These are phyloP conservation scores for Ramichloridium luteum DNA, from an alignment of 2,329 filamentous ascomycete species.

Conservation along the genomic window DNA sequence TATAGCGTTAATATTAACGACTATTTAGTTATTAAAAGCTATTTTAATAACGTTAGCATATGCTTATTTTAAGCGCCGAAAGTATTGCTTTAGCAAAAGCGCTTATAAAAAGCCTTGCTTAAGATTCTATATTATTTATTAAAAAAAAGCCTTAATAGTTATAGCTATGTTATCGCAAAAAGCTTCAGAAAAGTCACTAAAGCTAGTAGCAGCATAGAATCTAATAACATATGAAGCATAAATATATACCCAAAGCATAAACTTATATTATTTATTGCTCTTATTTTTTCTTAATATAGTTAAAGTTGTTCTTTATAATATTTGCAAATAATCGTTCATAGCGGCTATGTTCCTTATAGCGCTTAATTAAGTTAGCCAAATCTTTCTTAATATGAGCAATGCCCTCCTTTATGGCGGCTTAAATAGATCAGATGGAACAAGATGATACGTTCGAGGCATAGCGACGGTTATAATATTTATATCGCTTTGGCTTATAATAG, in stretches of 20 bases:
- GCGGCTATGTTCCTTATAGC: neutral
- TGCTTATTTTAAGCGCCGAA: neutral
- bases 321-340: constrained; percentile 1
- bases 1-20: too few species aligned
- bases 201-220: neutral
- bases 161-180: neutral
- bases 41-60: too few species aligned
- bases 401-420: neutral
- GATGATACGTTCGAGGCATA: too few species aligned
- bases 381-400: neutral
- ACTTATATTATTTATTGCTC: too few species aligned
- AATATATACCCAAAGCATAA: too few species aligned
- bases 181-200: neutral
- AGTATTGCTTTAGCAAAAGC: neutral
- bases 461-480: too few species aligned
- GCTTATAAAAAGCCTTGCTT: neutral
- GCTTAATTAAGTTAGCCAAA: neutral
- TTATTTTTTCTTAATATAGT: constrained; percentile 1
- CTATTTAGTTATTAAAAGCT: too few species aligned
- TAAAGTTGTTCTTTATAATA: too few species aligned
- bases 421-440: too few species aligned
- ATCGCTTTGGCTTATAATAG: too few species aligned
- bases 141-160: neutral
- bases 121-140: neutral
- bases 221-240: neutral